A percentile compares a stretch with the other conserved stretches of the same genome.
Conservation (phyloP, 2,329 filamentous ascomycete species). For the Cladophialophora bantiana region DNA sequence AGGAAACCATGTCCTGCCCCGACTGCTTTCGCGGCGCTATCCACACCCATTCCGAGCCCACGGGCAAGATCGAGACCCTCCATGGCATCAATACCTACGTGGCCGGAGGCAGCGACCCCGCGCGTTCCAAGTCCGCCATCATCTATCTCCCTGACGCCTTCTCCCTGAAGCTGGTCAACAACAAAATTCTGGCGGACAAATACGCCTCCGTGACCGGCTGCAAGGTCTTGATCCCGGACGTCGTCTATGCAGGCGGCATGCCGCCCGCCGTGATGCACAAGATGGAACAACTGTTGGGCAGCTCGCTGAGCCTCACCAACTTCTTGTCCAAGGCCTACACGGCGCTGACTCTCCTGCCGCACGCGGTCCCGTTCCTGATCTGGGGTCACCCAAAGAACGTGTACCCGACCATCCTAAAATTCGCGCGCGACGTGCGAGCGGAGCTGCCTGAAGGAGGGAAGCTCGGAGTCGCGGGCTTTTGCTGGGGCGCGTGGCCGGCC, state of each 20-base stretch:
- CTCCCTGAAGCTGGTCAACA: conserved; percentile 63
- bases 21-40: conserved; percentile 54
- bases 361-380: conserved; percentile 37
- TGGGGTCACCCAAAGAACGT: conserved; percentile 39
- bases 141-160: conserved; percentile 64
- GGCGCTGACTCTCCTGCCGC: conserved; percentile 16
- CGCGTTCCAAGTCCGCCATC: conserved; percentile 48
- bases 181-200: conserved; percentile 60
- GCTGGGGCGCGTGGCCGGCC: conserved; percentile 65
- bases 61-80: conserved; percentile 54
- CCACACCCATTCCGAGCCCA: conserved; percentile 53
- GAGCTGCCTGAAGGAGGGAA: conserved; percentile 43
- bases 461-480: conserved; percentile 64
- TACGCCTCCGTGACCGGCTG: conserved; percentile 53
- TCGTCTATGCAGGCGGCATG: conserved; percentile 40
- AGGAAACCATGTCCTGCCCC: conserved; percentile 24
- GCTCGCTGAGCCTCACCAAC: conserved; percentile 10
- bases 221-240: conserved; percentile 42
- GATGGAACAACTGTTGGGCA: conserved; percentile 31
- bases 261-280: conserved; percentile 27
- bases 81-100: conserved; percentile 61
- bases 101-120: conserved; percentile 46
- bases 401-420: conserved; percentile 45
- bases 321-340: conserved; percentile 23
- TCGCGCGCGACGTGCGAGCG: conserved; percentile 45